Evolutionary conservation across 140 eudicot genomes (phyloP).

Genomic region (Flaveria floridana): DNA sequence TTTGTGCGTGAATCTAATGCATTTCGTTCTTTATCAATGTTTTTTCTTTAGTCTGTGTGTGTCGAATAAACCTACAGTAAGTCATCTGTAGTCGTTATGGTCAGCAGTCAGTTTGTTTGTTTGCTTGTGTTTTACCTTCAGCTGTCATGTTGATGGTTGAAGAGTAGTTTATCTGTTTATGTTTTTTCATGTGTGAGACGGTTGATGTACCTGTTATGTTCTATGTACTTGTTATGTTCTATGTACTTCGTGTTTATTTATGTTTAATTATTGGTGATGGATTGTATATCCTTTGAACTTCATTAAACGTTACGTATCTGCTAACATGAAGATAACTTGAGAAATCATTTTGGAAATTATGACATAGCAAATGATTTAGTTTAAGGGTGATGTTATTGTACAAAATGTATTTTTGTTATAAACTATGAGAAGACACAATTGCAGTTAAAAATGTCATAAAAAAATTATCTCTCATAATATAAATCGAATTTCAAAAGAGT

Average conservation of each 20-base stretch:
- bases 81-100: neutral
- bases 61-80: constrained; percentile 17
- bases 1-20: constrained; percentile 90
- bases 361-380: no score
- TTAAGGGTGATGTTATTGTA: no score
- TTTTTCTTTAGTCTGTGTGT: constrained; percentile 13
- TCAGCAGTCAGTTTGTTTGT: neutral
- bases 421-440: no score
- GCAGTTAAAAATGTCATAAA: no score
- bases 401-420: no score
- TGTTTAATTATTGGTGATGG: neutral
- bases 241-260: neutral
- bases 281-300: no score
- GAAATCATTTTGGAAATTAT: no score
- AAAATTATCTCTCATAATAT: no score
- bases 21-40: constrained; percentile 22
- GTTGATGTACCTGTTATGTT: neutral
- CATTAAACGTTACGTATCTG: no score
- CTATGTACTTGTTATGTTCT: neutral
- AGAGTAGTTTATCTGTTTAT: neutral
- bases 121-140: constrained; percentile 13
- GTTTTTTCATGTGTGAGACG: neutral
- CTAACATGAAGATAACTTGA: no score
- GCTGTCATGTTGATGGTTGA: neutral
- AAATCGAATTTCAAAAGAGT: no score